A percentile compares a stretch with the other conserved stretches of the same genome.
phyloP scores from a whole-genome alignment of 305 asterid species.

The Rubia balearica region DNA sequence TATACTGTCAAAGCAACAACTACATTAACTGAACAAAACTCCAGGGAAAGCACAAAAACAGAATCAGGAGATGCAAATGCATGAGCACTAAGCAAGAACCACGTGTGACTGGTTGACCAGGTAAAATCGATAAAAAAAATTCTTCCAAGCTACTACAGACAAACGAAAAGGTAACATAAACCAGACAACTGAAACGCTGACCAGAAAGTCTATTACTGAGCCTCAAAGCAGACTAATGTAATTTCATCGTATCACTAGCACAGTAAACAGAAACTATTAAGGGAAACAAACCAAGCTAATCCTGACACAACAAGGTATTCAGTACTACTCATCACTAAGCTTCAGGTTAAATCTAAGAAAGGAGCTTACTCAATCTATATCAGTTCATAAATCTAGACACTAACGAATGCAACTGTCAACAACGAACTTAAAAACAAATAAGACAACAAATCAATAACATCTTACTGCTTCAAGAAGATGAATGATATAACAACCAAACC shows the following conservation, averaged over 20 bases:
- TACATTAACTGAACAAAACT: not conserved
- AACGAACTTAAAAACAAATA: too few species aligned
- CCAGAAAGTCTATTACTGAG: not conserved
- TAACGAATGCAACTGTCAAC: too few species aligned
- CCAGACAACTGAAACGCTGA: not conserved
- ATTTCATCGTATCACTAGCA: not conserved
- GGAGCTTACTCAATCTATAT: not conserved
- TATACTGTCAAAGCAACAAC: too few species aligned
- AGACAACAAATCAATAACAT: too few species aligned
- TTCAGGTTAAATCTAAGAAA: not conserved
- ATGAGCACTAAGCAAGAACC: not conserved
- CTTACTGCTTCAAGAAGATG: too few species aligned
- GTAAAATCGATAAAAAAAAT: too few species aligned
- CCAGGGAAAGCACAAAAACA: not conserved
- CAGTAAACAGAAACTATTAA: not conserved
- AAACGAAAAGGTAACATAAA: not conserved
- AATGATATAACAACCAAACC: too few species aligned
- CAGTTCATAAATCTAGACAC: not conserved
- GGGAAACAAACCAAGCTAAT: not conserved
- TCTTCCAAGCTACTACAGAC: not conserved
- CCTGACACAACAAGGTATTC: not conserved
- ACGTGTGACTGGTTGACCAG: too few species aligned
- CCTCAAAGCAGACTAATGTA: not conserved
- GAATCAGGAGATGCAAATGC: not conserved
- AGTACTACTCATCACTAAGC: not conserved